Percentiles rank a stretch among this genome's conserved stretches.
These are phyloP conservation scores for Aspergillus ruber DNA, from an alignment of 2,329 filamentous ascomycete genomes.

Conservation along the genomic window DNA sequence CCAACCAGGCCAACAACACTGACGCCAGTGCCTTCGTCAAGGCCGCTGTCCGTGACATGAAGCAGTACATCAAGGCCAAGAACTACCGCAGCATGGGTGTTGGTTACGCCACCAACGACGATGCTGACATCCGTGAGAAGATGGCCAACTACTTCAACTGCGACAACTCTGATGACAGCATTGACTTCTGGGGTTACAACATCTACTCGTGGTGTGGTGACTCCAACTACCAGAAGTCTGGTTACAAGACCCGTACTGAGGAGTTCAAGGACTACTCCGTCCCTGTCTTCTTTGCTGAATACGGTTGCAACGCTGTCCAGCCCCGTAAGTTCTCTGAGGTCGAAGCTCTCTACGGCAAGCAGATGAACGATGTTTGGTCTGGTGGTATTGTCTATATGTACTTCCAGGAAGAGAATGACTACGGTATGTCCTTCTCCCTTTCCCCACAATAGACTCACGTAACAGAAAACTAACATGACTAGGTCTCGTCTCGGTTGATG, in stretches of 20 bases:
- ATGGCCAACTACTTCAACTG: conserved; percentile 94
- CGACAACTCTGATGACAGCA: conserved; percentile 56
- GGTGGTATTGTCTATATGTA: conserved; percentile 99
- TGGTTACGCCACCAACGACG: conserved; percentile 91
- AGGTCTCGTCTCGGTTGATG: conserved; percentile 54
- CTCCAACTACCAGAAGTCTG: conserved; percentile 67
- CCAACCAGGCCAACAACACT: conserved; percentile 81
- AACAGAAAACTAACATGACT: conserved; percentile 8
- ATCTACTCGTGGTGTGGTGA: conserved; percentile 97
- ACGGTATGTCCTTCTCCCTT: conserved; percentile 48
- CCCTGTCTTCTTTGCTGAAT: conserved; percentile 95
- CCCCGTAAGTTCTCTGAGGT: conserved; percentile 81
- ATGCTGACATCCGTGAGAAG: conserved; percentile 69
- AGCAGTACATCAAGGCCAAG: conserved; percentile 78
- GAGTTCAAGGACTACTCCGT: conserved; percentile 85
- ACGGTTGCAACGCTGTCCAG: conserved; percentile 75
- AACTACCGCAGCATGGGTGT: conserved; percentile 72
- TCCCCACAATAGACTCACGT: background rate
- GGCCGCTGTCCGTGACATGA: conserved; percentile 89
- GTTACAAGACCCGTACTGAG: conserved; percentile 70
- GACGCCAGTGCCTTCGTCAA: conserved; percentile 88
- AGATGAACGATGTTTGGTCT: conserved; percentile 81
- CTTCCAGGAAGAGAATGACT: conserved; percentile 83
- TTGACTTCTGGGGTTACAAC: conserved; percentile 99
- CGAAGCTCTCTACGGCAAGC: conserved; percentile 63